Base-by-base conservation (phyloP, 2,329 filamentous ascomycete genomes). In the Zasmidium cellare region DNA sequence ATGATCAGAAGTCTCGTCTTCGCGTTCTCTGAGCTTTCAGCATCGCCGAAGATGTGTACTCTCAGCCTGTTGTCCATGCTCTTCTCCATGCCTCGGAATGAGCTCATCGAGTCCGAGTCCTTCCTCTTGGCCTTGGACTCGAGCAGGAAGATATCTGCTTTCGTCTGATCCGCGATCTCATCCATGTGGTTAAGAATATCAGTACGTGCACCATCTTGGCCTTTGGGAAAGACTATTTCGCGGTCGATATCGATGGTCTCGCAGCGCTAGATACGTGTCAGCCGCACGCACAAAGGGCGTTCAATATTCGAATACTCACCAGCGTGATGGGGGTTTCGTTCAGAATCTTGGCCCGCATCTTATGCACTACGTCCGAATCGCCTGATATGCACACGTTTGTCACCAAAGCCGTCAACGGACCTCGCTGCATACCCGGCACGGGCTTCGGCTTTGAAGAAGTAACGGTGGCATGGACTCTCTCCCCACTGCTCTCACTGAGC, bases 1-100 rank as follows among this genome's bases (percentile, higher is more conserved):
- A 97, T 94, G 74, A 97, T 96, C 74, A 99, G 80, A 44, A 97
- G 87, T 65, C 94, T 86, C 18, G 93, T 96, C 82, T 99, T 99
- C 55, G 94, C 94, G 76, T 97, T 93, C 76, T 99, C 94, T 24
- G 91, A 89, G 65, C 92, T 96, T 77, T 97, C 87, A 76, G 94
- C 88, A 72, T 99, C 94, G 55, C 94, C 93, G 69, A 94, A 99
- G 64, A 99, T 96, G 67, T 91, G 90, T 60, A 97, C 88, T 71
- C 93, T 87, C 80, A 96, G 92, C 67, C 93, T 87, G 74, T 94
- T 90, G 74, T 97, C 92, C 68, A 87, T 80, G 68, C 91, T 88
- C 66, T 90, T 90, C 69, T 94, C 87, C 69, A 94, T 87, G 38
- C 86, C 86, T 69, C 91, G 90, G 25, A 85, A 84, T 72, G 87